Percentiles rank a stretch among this genome's conserved stretches.
These are phyloP conservation scores for Podospora comata DNA, from an alignment of 495 filamentous ascomycete genomes.

Conservation along the genomic window DNA sequence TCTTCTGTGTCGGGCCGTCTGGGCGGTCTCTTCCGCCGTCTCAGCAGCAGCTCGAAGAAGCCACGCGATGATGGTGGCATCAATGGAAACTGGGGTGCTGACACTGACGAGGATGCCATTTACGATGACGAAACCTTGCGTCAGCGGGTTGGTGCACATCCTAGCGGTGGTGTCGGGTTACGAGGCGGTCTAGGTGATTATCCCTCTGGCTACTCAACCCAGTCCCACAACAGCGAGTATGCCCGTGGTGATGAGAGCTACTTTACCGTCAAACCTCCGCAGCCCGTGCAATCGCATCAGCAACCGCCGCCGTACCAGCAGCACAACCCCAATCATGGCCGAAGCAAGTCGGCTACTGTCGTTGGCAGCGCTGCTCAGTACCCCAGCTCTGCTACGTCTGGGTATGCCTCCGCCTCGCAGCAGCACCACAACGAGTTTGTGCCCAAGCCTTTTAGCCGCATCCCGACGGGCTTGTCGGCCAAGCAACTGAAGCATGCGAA, in stretches of 20 bases:
- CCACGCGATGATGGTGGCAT: constrained; percentile 47
- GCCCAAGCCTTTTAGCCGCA: constrained; percentile 61
- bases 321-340: constrained; percentile 1
- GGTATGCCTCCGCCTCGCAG: not conserved
- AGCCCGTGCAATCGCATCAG: constrained; percentile 15
- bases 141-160: not conserved
- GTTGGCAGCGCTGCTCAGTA: constrained; percentile 18
- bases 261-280: constrained; percentile 38
- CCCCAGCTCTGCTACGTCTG: not conserved
- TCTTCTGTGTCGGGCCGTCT: constrained; percentile 28
- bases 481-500: constrained; percentile 51
- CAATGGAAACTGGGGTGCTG: constrained; percentile 47
- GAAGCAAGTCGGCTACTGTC: constrained; percentile 11
- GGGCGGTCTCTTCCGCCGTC: constrained; percentile 50
- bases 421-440: constrained; percentile 14
- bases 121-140: constrained; percentile 27
- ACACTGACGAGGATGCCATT: constrained; percentile 36
- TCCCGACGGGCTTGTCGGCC: constrained; percentile 64
- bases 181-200: constrained; percentile 36
- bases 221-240: constrained; percentile 29
- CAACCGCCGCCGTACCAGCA: constrained; percentile 9
- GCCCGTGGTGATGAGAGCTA: constrained; percentile 44
- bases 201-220: constrained; percentile 21
- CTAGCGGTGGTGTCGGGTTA: constrained; percentile 27
- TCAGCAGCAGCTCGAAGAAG: constrained; percentile 47